Percentiles rank a stretch among this genome's conserved stretches.
These are phyloP conservation scores for Verticillium nonalfalfae DNA, from an alignment of 2,329 filamentous ascomycete species.

Conservation along the genomic window DNA sequence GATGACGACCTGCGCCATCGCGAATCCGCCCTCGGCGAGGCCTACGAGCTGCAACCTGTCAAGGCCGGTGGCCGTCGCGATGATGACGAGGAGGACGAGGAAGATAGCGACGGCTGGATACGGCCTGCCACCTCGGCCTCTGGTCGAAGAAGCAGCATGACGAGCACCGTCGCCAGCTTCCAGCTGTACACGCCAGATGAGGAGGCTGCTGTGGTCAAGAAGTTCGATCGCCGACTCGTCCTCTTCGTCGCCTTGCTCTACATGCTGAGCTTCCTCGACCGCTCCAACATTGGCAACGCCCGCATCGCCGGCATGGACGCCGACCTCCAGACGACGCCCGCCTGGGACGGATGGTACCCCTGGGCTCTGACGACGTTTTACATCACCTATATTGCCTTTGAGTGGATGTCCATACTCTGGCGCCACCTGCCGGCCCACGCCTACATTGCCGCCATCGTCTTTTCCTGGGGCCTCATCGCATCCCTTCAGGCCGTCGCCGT, in stretches of 20 bases:
- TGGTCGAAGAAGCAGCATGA: constrained; percentile 15
- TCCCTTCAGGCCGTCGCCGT: constrained; percentile 64
- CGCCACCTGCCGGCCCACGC: constrained; percentile 53
- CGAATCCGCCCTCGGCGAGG: constrained; percentile 18
- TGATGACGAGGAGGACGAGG: constrained; percentile 8
- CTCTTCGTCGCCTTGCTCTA: constrained; percentile 78
- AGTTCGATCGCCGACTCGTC: constrained; percentile 73
- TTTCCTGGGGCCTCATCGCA: constrained; percentile 73
- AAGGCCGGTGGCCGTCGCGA: neutral
- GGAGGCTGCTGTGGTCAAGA: constrained; percentile 62
- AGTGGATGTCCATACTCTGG: constrained; percentile 61
- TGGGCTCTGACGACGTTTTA: constrained; percentile 59
- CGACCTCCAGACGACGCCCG: constrained; percentile 47
- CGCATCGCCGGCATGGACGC: constrained; percentile 57
- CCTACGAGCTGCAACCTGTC: constrained; percentile 22
- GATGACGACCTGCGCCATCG: constrained; percentile 17
- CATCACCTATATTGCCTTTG: constrained; percentile 55
- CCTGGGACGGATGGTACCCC: constrained; percentile 44
- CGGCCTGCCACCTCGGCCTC: constrained; percentile 9
- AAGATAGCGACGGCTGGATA: constrained; percentile 4
- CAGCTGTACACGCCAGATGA: constrained; percentile 56
- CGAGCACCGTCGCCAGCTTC: constrained; percentile 26
- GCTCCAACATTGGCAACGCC: constrained; percentile 67
- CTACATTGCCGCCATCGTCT: constrained; percentile 56
- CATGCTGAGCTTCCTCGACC: constrained; percentile 77